Percentiles rank a stretch among this genome's conserved stretches.
Conservation (phyloP, 306 rosid species). For the Vigna mungo region DNA sequence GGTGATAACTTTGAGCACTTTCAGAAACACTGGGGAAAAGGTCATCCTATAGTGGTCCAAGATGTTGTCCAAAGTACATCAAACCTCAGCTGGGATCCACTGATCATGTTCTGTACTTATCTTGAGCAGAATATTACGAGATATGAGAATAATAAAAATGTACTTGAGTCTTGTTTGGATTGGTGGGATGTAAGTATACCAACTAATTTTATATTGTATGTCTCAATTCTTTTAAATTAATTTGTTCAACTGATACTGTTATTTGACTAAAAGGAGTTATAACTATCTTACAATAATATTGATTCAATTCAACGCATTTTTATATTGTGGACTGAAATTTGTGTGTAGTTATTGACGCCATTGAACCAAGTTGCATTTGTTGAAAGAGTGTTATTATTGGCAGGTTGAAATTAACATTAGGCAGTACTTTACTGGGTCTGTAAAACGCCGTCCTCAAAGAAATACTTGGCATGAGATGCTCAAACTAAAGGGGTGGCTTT, state of each 20-base stretch:
- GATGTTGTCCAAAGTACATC: constrained; percentile 65
- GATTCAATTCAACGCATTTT: constrained; percentile 27
- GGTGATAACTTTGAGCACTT: constrained; percentile 88
- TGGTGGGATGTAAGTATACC: constrained; percentile 93
- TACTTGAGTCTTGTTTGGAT: constrained; percentile 79
- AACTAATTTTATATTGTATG: constrained; percentile 28
- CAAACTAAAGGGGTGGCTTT: constrained; percentile 89
- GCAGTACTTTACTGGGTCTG: constrained; percentile 87
- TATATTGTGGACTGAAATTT: constrained; percentile 16
- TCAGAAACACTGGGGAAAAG: constrained; percentile 97
- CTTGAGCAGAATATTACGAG: constrained; percentile 85
- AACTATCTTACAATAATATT: not conserved
- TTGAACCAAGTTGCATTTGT: constrained; percentile 20
- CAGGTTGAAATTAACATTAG: constrained; percentile 96
- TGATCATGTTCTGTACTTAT: constrained; percentile 83
- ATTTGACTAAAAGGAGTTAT: not conserved
- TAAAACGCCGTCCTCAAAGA: constrained; percentile 59
- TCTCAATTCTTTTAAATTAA: constrained; percentile 24
- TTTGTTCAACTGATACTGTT: constrained; percentile 19
- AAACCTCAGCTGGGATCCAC: constrained; percentile 85
- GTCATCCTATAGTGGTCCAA: constrained; percentile 90
- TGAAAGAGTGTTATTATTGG: constrained; percentile 44
- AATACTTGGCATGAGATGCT: constrained; percentile 73
- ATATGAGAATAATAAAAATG: constrained; percentile 65
- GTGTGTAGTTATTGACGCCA: constrained; percentile 18